Evolutionary conservation across 2,329 filamentous ascomycete species (phyloP).

Genomic region (Hysterium pulicare): DNA sequence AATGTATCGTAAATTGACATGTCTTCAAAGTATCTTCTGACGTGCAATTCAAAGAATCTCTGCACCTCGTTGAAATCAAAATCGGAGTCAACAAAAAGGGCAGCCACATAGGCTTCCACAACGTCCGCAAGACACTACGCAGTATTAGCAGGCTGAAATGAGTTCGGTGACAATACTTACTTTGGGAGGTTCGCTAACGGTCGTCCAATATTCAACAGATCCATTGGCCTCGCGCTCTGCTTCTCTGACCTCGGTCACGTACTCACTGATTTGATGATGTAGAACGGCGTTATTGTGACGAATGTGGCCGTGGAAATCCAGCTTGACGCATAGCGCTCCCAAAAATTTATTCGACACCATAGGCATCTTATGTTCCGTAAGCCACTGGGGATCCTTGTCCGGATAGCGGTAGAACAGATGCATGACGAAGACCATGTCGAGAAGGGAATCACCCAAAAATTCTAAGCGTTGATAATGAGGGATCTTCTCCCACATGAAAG

Average conservation of each 20-base stretch:
- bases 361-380: constrained; percentile 99
- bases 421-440: constrained; percentile 82
- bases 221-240: constrained; percentile 49
- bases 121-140: constrained; percentile 68
- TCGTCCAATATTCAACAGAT: constrained; percentile 55
- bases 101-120: constrained; percentile 83
- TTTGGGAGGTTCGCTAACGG: constrained; percentile 64
- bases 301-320: constrained; percentile 75
- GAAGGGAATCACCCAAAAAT: constrained; percentile 83
- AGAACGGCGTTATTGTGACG: constrained; percentile 52
- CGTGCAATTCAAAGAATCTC: constrained; percentile 70
- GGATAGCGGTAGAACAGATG: constrained; percentile 76
- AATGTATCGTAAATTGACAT: constrained; percentile 86
- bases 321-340: constrained; percentile 71
- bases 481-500: constrained; percentile 69
- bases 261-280: constrained; percentile 48
- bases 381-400: constrained; percentile 84
- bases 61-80: constrained; percentile 75
- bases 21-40: constrained; percentile 76
- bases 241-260: constrained; percentile 57
- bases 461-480: constrained; percentile 89
- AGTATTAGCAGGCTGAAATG: neutral
- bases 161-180: constrained; percentile 12
- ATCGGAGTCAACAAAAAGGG: constrained; percentile 82
- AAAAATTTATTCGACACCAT: constrained; percentile 98